Evolutionary conservation across 2,329 filamentous ascomycete species (phyloP).

Genomic region (Clathrospora elynae): DNA sequence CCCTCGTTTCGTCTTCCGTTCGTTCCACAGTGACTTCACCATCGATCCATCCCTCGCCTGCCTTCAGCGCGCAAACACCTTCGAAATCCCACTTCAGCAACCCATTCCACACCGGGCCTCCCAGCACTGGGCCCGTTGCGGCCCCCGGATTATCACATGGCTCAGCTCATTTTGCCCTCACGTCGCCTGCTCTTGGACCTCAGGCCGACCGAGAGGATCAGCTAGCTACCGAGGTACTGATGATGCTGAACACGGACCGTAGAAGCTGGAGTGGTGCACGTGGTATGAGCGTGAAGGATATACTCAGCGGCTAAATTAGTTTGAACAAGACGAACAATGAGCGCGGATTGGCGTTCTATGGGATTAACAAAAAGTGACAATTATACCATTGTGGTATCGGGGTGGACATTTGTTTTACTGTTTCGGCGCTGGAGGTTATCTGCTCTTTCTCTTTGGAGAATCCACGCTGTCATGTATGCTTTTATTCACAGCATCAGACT

Average conservation of each 20-base stretch:
- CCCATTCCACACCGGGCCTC: conserved; percentile 35
- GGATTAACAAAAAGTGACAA: conserved; percentile 5
- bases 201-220: conserved; percentile 57
- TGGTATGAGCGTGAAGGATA: conserved; percentile 55
- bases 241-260: conserved; percentile 86
- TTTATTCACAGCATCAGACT: no score
- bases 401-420: conserved; percentile 11
- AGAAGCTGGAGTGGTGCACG: conserved; percentile 54
- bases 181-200: conserved; percentile 45
- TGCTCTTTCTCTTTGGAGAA: conserved; percentile 1
- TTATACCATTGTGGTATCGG: conserved; percentile 2
- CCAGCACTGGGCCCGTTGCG: conserved; percentile 27
- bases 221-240: conserved; percentile 80
- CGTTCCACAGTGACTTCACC: conserved; percentile 45
- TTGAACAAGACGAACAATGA: neutral
- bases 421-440: conserved; percentile 9
- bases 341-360: conserved; percentile 2
- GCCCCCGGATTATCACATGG: conserved; percentile 33
- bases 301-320: conserved; percentile 46
- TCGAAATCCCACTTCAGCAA: conserved; percentile 39
- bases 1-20: conserved; percentile 50
- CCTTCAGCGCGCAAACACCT: conserved; percentile 51
- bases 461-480: no score
- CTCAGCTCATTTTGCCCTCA: conserved; percentile 38
- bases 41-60: conserved; percentile 43